These are phyloP conservation scores for Russula vinacea DNA, from an alignment of 768 basidiomycete species.

Conservation along the genomic window DNA sequence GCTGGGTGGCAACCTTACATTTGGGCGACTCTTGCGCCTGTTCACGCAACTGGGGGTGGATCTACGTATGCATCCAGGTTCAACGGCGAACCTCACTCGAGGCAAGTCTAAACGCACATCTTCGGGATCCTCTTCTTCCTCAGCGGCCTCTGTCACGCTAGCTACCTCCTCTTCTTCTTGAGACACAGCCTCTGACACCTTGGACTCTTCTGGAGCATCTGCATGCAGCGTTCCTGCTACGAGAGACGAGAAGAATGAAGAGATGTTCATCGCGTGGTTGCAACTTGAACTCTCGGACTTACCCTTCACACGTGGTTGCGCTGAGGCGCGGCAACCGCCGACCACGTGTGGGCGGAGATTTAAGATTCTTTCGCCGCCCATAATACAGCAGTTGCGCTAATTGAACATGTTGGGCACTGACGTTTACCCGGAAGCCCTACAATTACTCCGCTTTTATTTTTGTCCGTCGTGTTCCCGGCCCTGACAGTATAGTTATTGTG, in stretches of 20 bases:
- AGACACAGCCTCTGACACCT: slow-evolving; percentile 37
- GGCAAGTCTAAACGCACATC: slow-evolving; percentile 56
- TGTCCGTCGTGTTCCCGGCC: too few relatives aligned
- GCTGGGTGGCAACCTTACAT: slow-evolving; percentile 67
- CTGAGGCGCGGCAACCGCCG: neutral
- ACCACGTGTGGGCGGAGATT: neutral
- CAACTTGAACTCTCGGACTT: neutral
- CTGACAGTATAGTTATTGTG: too few relatives aligned
- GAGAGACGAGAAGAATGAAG: slow-evolving; percentile 47
- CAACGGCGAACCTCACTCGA: neutral
- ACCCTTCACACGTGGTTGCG: neutral
- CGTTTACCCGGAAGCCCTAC: neutral
- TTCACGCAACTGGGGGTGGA: slow-evolving; percentile 67
- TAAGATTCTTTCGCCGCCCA: neutral
- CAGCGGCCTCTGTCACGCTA: slow-evolving; percentile 41
- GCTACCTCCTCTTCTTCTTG: slow-evolving; percentile 42
- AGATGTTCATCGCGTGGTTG: slow-evolving; percentile 40
- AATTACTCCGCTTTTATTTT: neutral
- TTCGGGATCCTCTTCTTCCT: slow-evolving; percentile 64
- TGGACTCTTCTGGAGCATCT: slow-evolving; percentile 41
- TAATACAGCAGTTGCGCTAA: too few relatives aligned
- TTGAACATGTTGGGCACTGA: neutral
- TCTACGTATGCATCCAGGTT: slow-evolving; percentile 40
- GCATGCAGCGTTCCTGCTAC: slow-evolving; percentile 40
- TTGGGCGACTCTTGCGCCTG: slow-evolving; percentile 66